Conservation (phyloP, 768 basidiomycete species). For the Trametopsis cervina region DNA sequence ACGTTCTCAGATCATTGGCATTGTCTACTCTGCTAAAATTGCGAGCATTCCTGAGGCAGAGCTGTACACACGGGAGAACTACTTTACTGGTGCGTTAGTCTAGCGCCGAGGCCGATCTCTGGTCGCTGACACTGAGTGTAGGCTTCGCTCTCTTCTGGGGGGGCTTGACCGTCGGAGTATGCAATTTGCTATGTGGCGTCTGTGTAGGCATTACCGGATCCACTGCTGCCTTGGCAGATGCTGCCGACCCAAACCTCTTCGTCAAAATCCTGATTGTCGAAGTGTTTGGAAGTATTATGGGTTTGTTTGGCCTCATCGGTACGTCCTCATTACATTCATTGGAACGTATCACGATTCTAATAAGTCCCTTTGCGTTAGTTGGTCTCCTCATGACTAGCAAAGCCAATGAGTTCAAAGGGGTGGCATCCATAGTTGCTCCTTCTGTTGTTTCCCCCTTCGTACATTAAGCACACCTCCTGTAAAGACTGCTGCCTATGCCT, state of each 20-base stretch:
- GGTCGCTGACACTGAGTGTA: too few relatives aligned
- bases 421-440: not conserved
- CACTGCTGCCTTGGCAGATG: constrained; percentile 91
- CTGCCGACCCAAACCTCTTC: constrained; percentile 89
- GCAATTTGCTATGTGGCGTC: constrained; percentile 92
- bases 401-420: constrained; percentile 46
- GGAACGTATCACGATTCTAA: constrained; percentile 5
- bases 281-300: constrained; percentile 87
- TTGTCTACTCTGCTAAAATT: constrained; percentile 89
- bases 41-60: constrained; percentile 47
- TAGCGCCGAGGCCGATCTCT: too few relatives aligned
- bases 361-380: constrained; percentile 35
- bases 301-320: constrained; percentile 92
- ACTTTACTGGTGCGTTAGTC: constrained; percentile 71
- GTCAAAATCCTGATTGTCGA: constrained; percentile 97
- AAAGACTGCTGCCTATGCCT: too few relatives aligned
- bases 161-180: constrained; percentile 87
- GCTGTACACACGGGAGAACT: constrained; percentile 82
- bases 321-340: constrained; percentile 24
- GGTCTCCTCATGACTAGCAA: constrained; percentile 73
- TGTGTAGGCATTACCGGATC: constrained; percentile 94
- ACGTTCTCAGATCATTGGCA: constrained; percentile 74
- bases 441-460: constrained; percentile 5
- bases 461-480: not conserved
- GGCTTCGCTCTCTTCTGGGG: constrained; percentile 97